Conservation (phyloP, 257 asterid genomes). For the Forsythia viridissima region DNA sequence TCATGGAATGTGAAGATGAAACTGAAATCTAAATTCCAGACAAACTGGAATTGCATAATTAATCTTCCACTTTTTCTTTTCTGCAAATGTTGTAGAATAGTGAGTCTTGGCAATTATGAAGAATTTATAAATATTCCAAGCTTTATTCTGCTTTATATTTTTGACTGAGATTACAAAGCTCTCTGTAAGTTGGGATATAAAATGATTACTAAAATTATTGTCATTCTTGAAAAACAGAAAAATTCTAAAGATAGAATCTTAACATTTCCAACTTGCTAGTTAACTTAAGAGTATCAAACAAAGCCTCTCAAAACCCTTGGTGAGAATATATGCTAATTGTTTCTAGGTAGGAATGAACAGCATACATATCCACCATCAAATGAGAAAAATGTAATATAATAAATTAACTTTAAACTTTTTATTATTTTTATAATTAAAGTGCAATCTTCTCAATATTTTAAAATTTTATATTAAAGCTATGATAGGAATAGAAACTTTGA, state of each 20-base stretch:
- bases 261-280: background rate
- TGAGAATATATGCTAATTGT: background rate
- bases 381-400: too few species aligned
- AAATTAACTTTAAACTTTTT: too few species aligned
- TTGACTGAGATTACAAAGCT: background rate
- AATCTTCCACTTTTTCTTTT: background rate
- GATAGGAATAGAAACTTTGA: too few species aligned
- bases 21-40: background rate
- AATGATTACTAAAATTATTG: background rate
- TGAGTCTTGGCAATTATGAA: background rate
- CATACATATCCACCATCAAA: background rate
- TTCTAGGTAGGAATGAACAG: background rate
- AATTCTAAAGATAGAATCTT: background rate
- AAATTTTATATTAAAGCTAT: too few species aligned
- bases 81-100: background rate
- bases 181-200: background rate
- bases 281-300: background rate
- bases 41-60: background rate
- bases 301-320: background rate
- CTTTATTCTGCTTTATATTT: background rate
- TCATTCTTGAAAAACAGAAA: background rate
- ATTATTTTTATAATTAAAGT: too few species aligned
- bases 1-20: constrained; percentile 29
- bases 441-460: too few species aligned
- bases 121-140: background rate